phyloP scores from a whole-genome alignment of 148 eudicot genomes.

The Diospyros kaki region DNA sequence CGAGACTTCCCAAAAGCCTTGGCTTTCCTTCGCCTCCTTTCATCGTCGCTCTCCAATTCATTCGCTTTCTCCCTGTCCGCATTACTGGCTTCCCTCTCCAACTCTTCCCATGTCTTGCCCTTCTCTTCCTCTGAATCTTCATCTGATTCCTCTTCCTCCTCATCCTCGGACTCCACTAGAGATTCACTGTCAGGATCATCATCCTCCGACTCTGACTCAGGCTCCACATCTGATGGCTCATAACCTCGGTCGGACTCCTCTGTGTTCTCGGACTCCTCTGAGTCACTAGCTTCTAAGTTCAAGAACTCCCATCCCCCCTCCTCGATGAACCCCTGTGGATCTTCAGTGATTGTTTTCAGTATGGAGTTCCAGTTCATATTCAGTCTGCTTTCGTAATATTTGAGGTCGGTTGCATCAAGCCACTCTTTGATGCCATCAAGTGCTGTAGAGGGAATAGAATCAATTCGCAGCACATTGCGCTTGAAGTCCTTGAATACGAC shows the following conservation, averaged over 20 bases:
- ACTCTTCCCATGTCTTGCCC: conserved; percentile 93
- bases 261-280: conserved; percentile 73
- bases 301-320: conserved; percentile 97
- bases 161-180: conserved; percentile 81
- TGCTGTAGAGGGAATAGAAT: conserved; percentile 79
- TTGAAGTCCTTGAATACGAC: conserved; percentile 91
- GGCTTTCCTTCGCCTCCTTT: conserved; percentile 75
- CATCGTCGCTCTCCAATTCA: conserved; percentile 90
- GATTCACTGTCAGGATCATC: conserved; percentile 86
- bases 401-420: conserved; percentile 87
- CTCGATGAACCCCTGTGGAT: conserved; percentile 68
- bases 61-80: conserved; percentile 81
- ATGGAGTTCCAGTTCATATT: conserved; percentile 87
- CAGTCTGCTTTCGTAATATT: conserved; percentile 90
- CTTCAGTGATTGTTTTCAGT: conserved; percentile 80
- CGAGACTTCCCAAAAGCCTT: conserved; percentile 77
- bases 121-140: conserved; percentile 70
- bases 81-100: conserved; percentile 92
- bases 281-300: conserved; percentile 81
- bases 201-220: conserved; percentile 80
- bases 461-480: conserved; percentile 79
- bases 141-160: conserved; percentile 72
- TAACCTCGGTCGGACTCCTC: conserved; percentile 85
- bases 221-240: conserved; percentile 80
- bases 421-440: conserved; percentile 92